phyloP scores from a whole-genome alignment of 495 filamentous ascomycete genomes.

The Poronia punctata region DNA sequence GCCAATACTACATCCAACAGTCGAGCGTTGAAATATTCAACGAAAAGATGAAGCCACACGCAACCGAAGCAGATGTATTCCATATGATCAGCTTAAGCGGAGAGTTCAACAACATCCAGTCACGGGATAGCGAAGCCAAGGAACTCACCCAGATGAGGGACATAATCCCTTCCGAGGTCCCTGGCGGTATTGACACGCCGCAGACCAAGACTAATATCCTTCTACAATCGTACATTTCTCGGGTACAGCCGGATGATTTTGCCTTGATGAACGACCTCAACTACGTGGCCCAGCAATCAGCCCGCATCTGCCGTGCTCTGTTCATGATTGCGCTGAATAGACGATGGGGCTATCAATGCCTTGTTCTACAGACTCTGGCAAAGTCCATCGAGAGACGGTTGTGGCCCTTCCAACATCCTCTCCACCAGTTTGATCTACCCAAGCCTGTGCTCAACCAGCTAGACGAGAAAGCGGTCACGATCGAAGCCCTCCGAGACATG shows the following conservation, averaged over 20 bases:
- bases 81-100: slow-evolving; percentile 94
- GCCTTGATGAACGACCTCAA: slow-evolving; percentile 82
- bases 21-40: slow-evolving; percentile 95
- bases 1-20: slow-evolving; percentile 92
- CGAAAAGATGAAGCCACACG: slow-evolving; percentile 70
- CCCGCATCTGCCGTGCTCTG: slow-evolving; percentile 85
- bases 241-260: slow-evolving; percentile 82
- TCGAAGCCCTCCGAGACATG: slow-evolving; percentile 87
- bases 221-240: slow-evolving; percentile 91
- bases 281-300: slow-evolving; percentile 93
- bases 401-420: slow-evolving; percentile 91
- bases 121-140: slow-evolving; percentile 74
- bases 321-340: slow-evolving; percentile 97
- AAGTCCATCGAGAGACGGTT: slow-evolving; percentile 94
- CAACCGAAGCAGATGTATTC: slow-evolving; percentile 82
- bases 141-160: slow-evolving; percentile 66
- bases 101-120: slow-evolving; percentile 96
- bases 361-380: slow-evolving; percentile 80
- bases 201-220: slow-evolving; percentile 94
- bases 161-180: slow-evolving; percentile 63
- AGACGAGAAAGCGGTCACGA: slow-evolving; percentile 65
- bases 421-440: slow-evolving; percentile 90
- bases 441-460: slow-evolving; percentile 75
- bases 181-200: slow-evolving; percentile 65
- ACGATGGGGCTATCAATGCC: slow-evolving; percentile 89